phyloP scores from a whole-genome alignment of 2,329 filamentous ascomycete genomes.

The Apiospora phragmitis region DNA sequence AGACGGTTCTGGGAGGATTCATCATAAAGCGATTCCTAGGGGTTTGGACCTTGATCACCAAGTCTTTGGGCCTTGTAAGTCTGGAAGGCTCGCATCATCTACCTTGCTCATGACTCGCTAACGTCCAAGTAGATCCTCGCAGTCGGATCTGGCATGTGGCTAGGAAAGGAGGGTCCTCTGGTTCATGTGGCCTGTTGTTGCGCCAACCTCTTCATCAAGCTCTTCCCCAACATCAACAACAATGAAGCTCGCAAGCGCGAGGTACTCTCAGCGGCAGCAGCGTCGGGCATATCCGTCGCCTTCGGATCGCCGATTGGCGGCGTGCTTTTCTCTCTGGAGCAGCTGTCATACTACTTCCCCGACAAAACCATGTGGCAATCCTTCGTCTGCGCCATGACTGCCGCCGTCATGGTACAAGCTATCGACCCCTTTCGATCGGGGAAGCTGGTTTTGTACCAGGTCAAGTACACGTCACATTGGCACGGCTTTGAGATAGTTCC shows the following conservation, averaged over 20 bases:
- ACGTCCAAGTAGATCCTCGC: conserved; percentile 70
- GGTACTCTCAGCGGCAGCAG: conserved; percentile 87
- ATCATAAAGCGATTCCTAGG: conserved; percentile 87
- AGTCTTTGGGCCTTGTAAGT: conserved; percentile 81
- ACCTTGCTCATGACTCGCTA: conserved; percentile 16
- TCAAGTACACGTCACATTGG: conserved; percentile 89
- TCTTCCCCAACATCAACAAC: conserved; percentile 75
- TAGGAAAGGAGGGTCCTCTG: conserved; percentile 92
- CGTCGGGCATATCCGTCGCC: conserved; percentile 89
- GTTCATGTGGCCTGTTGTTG: conserved; percentile 98
- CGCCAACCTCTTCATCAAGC: conserved; percentile 89
- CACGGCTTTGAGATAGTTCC: conserved; percentile 92
- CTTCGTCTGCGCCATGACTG: conserved; percentile 99
- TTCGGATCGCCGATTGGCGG: conserved; percentile 94
- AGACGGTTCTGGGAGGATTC: conserved; percentile 91
- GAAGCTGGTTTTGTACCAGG: conserved; percentile 93
- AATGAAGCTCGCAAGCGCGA: conserved; percentile 97
- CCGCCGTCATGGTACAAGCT: conserved; percentile 87
- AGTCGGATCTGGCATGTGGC: conserved; percentile 92
- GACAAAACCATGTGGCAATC: conserved; percentile 99
- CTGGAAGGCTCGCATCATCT: conserved; percentile 8
- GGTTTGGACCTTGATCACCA: conserved; percentile 83
- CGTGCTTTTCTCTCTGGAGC: conserved; percentile 94
- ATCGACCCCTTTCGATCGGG: conserved; percentile 94
- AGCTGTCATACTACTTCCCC: conserved; percentile 95